Evolutionary conservation across 2,329 filamentous ascomycete species (phyloP).

Genomic region (Cyphellophora attinorum): DNA sequence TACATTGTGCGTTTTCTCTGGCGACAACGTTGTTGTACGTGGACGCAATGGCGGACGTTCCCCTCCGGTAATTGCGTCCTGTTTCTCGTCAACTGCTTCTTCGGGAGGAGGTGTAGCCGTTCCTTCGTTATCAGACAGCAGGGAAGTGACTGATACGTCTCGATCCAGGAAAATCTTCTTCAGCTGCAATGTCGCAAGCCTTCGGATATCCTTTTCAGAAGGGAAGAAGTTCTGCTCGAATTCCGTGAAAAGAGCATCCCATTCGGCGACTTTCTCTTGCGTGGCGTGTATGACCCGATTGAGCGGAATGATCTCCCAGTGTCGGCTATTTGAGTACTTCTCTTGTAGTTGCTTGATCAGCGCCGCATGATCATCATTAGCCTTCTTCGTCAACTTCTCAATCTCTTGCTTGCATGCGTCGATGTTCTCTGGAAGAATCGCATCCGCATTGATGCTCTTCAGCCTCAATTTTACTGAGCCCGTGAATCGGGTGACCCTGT

Average conservation of each 20-base stretch:
- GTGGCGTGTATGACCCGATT: slow-evolving; percentile 83
- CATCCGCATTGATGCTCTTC: slow-evolving; percentile 82
- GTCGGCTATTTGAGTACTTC: slow-evolving; percentile 85
- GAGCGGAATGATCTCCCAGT: slow-evolving; percentile 92
- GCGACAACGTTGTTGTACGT: slow-evolving; percentile 39
- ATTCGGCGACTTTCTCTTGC: slow-evolving; percentile 84
- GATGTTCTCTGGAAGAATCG: slow-evolving; percentile 75
- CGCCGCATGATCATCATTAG: slow-evolving; percentile 69
- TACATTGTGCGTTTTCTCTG: slow-evolving; percentile 55
- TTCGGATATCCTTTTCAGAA: slow-evolving; percentile 88
- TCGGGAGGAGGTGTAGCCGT: slow-evolving; percentile 41
- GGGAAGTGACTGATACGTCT: slow-evolving; percentile 67
- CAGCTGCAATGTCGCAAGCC: slow-evolving; percentile 82
- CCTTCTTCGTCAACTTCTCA: slow-evolving; percentile 65
- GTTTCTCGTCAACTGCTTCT: slow-evolving; percentile 22
- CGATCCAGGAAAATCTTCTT: slow-evolving; percentile 90
- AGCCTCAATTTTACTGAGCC: slow-evolving; percentile 73
- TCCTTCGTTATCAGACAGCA: slow-evolving; percentile 59
- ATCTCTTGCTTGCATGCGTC: slow-evolving; percentile 76
- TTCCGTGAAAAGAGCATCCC: slow-evolving; percentile 81
- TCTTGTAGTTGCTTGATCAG: slow-evolving; percentile 73
- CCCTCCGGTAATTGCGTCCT: slow-evolving; percentile 21
- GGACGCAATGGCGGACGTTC: slow-evolving; percentile 24
- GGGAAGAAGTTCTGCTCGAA: slow-evolving; percentile 92
- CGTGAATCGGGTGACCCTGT: slow-evolving; percentile 79